Evolutionary conservation across 495 filamentous ascomycete species (phyloP), one percentile per base, ranked within the genome.

Genomic region (Tetracladium setigerum): DNA sequence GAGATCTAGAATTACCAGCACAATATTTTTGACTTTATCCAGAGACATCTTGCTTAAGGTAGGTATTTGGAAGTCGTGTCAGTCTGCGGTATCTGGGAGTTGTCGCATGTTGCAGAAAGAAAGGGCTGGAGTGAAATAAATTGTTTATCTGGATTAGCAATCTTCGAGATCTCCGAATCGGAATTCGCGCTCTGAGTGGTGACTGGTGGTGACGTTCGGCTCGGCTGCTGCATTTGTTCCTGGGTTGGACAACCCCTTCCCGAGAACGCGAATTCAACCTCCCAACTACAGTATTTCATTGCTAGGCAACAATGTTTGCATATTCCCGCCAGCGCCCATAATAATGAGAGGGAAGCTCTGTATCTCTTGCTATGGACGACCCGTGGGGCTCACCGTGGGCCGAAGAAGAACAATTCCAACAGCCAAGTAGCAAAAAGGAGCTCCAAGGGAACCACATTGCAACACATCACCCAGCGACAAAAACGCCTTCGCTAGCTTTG

Each of bases 11-110:
- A 42, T 35, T 59, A 81, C 78, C 45, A 82, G 65, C 27, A 82
- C 67, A 44, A 82, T 77, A 54, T 81, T 73, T 48, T 79, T 78
- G 39, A 82, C 65, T 39, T 71, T 74, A 30, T 73, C 62, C 7
- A 82, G 68, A 30, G 74, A 77, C 78, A 82, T 82, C 44, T 35
- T 62, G 47, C 22, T 7, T 27, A 42, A 13, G 31, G 9, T 9
- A 16, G 5, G 15, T 34, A 38, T 38, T 14, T 47, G 2, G 3
- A 24, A 39, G 11, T 17, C 12, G 36, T 17, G 15, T 52, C 39
- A 51, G 30, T 46, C 14, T 27, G 13, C 1, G 35, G 33, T 44
- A 17, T 48, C 34, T 5, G 19, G 38, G 30, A 47, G 37, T 42
- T 43, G 30, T 33, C 46, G 38, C 52, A 58, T 27, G 22, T 55